Percentiles rank a stretch among this genome's conserved stretches.
These are phyloP conservation scores for Phycomyces nitens DNA, from an alignment of 192 early-diverging fungal genomes.

Conservation along the genomic window DNA sequence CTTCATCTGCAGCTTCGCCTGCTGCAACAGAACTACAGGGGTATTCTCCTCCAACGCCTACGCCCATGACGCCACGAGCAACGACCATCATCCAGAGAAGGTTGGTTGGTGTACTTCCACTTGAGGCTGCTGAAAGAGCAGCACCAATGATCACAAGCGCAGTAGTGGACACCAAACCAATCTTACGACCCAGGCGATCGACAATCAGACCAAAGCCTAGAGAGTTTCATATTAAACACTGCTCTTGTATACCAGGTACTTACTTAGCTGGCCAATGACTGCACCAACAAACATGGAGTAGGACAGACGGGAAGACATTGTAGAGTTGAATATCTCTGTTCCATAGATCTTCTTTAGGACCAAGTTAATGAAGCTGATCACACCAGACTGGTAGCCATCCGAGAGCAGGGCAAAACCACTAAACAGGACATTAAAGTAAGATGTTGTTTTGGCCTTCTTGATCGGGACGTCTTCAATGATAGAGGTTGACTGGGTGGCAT, in stretches of 20 bases:
- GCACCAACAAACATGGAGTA: slow-evolving; percentile 52
- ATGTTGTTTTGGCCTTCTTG: not conserved
- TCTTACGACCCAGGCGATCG: slow-evolving; percentile 53
- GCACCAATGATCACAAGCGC: slow-evolving; percentile 47
- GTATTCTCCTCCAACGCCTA: slow-evolving; percentile 49
- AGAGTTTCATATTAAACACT: not conserved
- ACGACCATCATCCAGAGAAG: slow-evolving; percentile 48
- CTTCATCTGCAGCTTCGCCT: slow-evolving; percentile 51
- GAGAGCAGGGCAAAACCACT: slow-evolving; percentile 45
- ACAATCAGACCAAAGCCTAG: slow-evolving; percentile 43
- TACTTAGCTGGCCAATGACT: slow-evolving; percentile 50
- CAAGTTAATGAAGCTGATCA: slow-evolving; percentile 48
- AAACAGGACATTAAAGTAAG: slow-evolving; percentile 30
- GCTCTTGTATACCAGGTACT: no score
- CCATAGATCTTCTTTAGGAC: slow-evolving; percentile 45
- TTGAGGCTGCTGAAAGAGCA: slow-evolving; percentile 37
- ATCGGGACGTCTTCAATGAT: not conserved
- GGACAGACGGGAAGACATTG: slow-evolving; percentile 39
- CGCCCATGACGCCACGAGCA: slow-evolving; percentile 42
- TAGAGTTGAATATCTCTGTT: slow-evolving; percentile 28
- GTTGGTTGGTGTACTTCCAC: slow-evolving; percentile 37
- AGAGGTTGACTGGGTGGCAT: no score
- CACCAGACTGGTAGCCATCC: slow-evolving; percentile 54
- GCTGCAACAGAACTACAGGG: slow-evolving; percentile 52
- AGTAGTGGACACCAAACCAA: slow-evolving; percentile 45